Percentiles rank a stretch among this genome's conserved stretches.
phyloP scores from a whole-genome alignment of 1,284 basidiomycete genomes.

The Taiwanofungus camphoratus region DNA sequence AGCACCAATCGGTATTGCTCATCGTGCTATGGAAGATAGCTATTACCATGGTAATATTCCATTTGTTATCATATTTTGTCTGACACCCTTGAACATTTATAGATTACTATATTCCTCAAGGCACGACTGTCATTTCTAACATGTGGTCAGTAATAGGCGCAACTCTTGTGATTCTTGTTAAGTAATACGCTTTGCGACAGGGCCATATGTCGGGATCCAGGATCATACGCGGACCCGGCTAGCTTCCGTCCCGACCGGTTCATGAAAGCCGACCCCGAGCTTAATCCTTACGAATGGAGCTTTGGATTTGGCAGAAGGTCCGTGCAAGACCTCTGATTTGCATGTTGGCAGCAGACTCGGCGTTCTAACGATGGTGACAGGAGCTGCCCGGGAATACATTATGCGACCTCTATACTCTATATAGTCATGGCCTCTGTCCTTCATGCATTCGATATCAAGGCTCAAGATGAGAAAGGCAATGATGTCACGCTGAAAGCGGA shows the following conservation, averaged over 20 bases:
- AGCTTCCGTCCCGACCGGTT: neutral
- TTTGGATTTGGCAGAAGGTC: neutral
- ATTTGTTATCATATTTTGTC: no score
- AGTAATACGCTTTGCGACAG: neutral
- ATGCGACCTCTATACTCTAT: neutral
- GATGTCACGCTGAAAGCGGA: neutral
- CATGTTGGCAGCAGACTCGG: neutral
- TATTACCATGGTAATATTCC: constrained; percentile 6
- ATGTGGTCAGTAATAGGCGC: neutral
- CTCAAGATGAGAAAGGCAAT: neutral
- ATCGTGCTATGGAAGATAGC: constrained; percentile 7
- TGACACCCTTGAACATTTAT: neutral
- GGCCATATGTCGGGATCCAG: neutral
- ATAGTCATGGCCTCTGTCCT: neutral
- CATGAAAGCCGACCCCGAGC: neutral
- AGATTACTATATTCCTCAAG: neutral
- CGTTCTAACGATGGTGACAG: neutral
- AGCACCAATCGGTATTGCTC: constrained; percentile 10
- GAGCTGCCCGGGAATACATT: neutral
- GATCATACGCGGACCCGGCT: neutral
- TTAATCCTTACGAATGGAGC: neutral
- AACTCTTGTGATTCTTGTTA: neutral
- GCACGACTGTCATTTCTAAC: neutral
- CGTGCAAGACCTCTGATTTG: neutral
- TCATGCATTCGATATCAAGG: neutral